Evolutionary conservation across 208 protist species (phyloP), one percentile per base, ranked within the genome.

Genomic region (Acanthamoeba castellanii): DNA sequence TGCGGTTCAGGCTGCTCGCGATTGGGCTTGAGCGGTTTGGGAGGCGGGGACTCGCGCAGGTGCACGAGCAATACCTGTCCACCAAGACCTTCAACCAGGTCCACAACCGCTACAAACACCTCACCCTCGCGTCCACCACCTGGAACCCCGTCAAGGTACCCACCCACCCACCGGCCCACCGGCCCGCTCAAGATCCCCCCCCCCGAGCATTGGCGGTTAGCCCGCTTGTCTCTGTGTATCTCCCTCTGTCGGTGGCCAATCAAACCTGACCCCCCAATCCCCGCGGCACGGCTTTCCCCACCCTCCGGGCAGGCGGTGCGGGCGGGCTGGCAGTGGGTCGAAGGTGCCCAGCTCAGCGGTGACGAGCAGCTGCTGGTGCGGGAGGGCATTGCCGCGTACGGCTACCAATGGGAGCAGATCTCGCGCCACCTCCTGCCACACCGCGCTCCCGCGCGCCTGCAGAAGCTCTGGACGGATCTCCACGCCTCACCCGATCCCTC

Each of bases 81-180:
- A 70, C 64, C 64, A 70, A 70, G 64, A 34, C 64, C n/a, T 6
- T 34, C 20, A 18, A 18, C n/a, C 64, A 70, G 64, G 27, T 70
- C n/a, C 64, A 9, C 64, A 70, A 70, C 64, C 64, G 64, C 20
- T 70, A 34, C 64, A 70, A 70, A 14, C 64, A 70, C 14, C n/a
- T 70, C 27, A 34, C 27, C 8, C 64, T 70, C n/a, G 27, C 64
- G 20, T 25, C 27, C 27, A 32, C 64, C 7, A 14, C 64, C 8
- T 70, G 64, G 64, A 70, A 70, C n/a, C 64, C 64, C 20, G n/a
- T 70, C 64, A 70, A 70, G 64, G 64, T 70, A 70, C 59, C 13
- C 16, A 66, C 22, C 16, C 16, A 13, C 13, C 13, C 13, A 66
- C 59, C 22, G 59, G n/a, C 5, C n/a, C 64, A 70, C n/a, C 64